A percentile compares a stretch with the other conserved stretches of the same genome.
phyloP scores from a whole-genome alignment of 768 basidiomycete species.

The Agaricus sinodeliciosus region DNA sequence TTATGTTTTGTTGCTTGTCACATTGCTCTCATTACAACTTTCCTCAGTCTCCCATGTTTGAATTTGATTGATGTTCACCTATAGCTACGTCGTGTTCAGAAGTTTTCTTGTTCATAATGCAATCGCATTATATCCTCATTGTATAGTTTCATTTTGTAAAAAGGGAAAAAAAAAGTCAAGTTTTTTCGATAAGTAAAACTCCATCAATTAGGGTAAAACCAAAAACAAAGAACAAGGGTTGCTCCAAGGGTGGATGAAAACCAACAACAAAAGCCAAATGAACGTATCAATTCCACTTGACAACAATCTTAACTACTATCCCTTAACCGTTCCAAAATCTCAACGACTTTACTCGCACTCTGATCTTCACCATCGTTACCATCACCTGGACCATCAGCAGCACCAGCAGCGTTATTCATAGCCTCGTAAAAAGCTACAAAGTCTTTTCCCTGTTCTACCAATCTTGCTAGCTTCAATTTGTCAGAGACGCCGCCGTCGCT shows the following conservation, averaged over 20 bases:
- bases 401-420: conserved; percentile 10
- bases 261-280: not conserved
- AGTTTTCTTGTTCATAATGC: no score
- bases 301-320: conserved; percentile 12
- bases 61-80: no score
- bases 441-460: conserved; percentile 38
- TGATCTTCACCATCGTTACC: conserved; percentile 15
- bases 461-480: conserved; percentile 22
- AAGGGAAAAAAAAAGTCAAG: no score
- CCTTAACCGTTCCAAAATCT: conserved; percentile 42
- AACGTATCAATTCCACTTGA: no score
- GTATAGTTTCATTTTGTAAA: no score
- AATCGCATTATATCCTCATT: no score
- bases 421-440: conserved; percentile 42
- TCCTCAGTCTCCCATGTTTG: no score
- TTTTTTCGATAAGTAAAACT: no score
- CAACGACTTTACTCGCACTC: conserved; percentile 43
- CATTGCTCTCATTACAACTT: not conserved
- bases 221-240: no score
- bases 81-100: no score
- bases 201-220: no score
- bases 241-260: no score
- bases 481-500: conserved; percentile 9
- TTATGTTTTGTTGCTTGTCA: not conserved
- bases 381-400: not conserved